phyloP scores from a whole-genome alignment of 257 asterid species.

The Scutellaria minor region DNA sequence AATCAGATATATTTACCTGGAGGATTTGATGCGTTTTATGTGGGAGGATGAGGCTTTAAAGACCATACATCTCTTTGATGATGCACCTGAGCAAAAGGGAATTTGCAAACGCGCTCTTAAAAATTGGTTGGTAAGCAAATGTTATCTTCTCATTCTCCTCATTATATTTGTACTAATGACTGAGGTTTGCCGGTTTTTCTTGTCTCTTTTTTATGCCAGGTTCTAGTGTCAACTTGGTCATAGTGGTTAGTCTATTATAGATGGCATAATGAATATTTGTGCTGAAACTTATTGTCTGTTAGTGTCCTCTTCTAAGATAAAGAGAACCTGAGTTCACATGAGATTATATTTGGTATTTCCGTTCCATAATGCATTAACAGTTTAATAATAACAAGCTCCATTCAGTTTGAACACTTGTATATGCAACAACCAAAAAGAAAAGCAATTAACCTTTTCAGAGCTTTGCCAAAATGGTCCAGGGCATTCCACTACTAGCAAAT shows the following conservation, averaged over 20 bases:
- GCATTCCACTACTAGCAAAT: not conserved
- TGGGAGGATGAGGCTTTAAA: slow-evolving; percentile 80
- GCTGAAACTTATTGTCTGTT: not conserved
- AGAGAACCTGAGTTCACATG: not conserved
- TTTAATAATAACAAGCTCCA: not conserved
- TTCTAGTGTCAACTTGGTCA: slow-evolving; percentile 11
- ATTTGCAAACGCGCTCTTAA: slow-evolving; percentile 81
- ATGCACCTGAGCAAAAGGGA: slow-evolving; percentile 68
- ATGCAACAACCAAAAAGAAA: not conserved
- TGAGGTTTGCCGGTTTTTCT: not conserved
- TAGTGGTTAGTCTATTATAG: not conserved
- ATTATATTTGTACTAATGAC: slow-evolving; percentile 5
- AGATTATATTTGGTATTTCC: not conserved
- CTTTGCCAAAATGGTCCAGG: not conserved
- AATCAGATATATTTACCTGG: slow-evolving; percentile 59
- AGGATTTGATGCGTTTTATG: slow-evolving; percentile 85
- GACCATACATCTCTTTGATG: slow-evolving; percentile 71
- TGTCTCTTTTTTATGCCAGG: not conserved
- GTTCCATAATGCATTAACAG: too few relatives aligned
- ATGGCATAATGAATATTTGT: not conserved
- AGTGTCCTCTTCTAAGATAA: not conserved
- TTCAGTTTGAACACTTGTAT: not conserved
- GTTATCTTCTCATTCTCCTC: slow-evolving; percentile 11
- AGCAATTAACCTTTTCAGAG: not conserved
- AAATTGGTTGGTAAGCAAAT: slow-evolving; percentile 79